Evolutionary conservation across 192 early-diverging fungal genomes (phyloP).

Genomic region (Phycomyces nitens): DNA sequence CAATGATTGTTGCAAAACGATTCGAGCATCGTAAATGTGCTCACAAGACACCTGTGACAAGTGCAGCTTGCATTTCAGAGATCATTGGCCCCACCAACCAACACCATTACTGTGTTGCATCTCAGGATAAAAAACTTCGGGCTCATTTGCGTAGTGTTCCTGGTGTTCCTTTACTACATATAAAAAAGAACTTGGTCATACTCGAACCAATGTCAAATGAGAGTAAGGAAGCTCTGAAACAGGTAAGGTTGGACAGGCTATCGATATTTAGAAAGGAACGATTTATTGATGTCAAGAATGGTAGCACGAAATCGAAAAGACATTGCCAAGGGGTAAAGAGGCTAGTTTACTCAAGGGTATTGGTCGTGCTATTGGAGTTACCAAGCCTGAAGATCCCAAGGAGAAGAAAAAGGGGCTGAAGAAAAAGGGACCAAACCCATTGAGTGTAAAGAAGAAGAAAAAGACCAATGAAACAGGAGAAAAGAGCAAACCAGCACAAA

Average conservation of each 20-base stretch:
- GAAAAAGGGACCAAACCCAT: constrained; percentile 78
- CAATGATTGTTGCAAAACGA: constrained; percentile 54
- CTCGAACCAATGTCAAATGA: constrained; percentile 71
- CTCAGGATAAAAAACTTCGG: constrained; percentile 70
- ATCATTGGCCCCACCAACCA: constrained; percentile 75
- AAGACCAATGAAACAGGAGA: not conserved
- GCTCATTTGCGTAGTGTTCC: constrained; percentile 60
- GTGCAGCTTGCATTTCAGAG: constrained; percentile 66
- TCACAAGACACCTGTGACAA: constrained; percentile 63
- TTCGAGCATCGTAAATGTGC: constrained; percentile 82
- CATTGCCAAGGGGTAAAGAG: constrained; percentile 41
- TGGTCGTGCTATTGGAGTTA: constrained; percentile 40
- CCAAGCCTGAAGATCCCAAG: constrained; percentile 50
- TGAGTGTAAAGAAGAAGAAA: constrained; percentile 76
- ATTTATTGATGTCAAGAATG: not conserved
- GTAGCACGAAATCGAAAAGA: constrained; percentile 36
- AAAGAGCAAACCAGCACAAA: not conserved
- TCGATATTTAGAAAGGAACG: not conserved
- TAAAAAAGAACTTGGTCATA: constrained; percentile 62
- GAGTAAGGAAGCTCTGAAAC: constrained; percentile 42
- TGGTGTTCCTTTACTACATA: constrained; percentile 85
- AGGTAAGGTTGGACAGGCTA: constrained; percentile 30
- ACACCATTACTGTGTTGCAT: constrained; percentile 84
- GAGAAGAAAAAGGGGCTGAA: constrained; percentile 38
- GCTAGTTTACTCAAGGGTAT: constrained; percentile 31